Evolutionary conservation across 306 rosid species (phyloP), one percentile per base, ranked within the genome.

Genomic region (Medicago arabica): DNA sequence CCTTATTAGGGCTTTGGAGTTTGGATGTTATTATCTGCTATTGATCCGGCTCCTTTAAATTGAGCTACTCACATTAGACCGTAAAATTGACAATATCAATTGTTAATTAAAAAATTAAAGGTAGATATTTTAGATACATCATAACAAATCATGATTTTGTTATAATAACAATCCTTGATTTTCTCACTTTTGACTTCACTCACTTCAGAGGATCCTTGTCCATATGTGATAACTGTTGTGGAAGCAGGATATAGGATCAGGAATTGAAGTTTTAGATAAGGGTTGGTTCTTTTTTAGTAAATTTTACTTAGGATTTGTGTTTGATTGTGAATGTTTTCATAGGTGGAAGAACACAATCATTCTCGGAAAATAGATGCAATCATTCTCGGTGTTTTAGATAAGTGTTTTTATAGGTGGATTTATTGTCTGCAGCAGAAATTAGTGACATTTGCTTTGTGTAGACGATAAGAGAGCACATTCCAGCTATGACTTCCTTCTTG

Each of bases 301-400:
- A 15, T 49, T 14, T 14, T 75, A 47, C 55, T 12, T 49, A 13
- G 8, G 38, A 17, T 49, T 2, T 57, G 54, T 38, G 12, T 44
- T 53, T 46, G 40, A 41, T 40, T 39, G 50, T 53, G 31, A 39
- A 47, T 82, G 53, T 38, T 74, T 81, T 79, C 70, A 72, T 69
- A 93, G 98, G 96, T 93, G 69, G 72, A 58, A 76, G 63, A 49
- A 34, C 44, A 10, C 5, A 64, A 78, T 12, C 98, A 91, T 83
- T 71, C 86, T 62, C 66, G 28, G 62, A 28, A 18, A 49, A 34
- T 18, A 74, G 84, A 89, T 65, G 93, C 87, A 50, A 81, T n/a
- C n/a, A n/a, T n/a, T n/a, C n/a, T n/a, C n/a, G n/a, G n/a, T n/a
- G n/a, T n/a, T n/a, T n/a, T n/a, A n/a, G n/a, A n/a, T n/a, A n/a